A percentile compares a stretch with the other conserved stretches of the same genome.
Conservation (phyloP, 352 stramenopile genomes). For the Thraustotheca clavata region DNA sequence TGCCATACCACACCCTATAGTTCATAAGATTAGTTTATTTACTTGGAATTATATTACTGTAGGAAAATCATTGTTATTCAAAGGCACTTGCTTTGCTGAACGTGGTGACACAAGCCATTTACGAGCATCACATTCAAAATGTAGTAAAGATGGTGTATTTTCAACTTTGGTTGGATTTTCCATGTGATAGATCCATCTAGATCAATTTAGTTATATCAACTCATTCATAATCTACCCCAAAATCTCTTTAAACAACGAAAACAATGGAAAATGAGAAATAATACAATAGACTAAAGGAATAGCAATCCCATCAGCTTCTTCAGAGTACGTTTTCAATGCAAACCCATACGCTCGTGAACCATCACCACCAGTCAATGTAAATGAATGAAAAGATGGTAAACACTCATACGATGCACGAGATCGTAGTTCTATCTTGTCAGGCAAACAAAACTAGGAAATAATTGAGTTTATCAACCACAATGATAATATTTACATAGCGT, state of each 20-base stretch:
- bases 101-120: slow-evolving; percentile 55
- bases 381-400: slow-evolving; percentile 69
- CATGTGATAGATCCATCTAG: slow-evolving; percentile 47
- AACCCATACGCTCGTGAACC: slow-evolving; percentile 62
- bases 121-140: slow-evolving; percentile 32
- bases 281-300: slow-evolving; percentile 54
- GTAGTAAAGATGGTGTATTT: background rate
- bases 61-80: background rate
- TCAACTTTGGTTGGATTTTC: background rate
- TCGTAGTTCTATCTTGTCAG: slow-evolving; percentile 36
- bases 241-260: slow-evolving; percentile 72
- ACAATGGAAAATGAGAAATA: slow-evolving; percentile 74
- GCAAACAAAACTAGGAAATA: slow-evolving; percentile 55
- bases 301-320: background rate
- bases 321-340: slow-evolving; percentile 29
- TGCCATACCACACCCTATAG: background rate
- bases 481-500: slow-evolving; percentile 38
- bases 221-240: no score
- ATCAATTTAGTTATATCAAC: no score
- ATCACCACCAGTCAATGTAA: slow-evolving; percentile 66
- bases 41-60: background rate
- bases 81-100: background rate
- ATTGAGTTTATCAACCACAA: background rate
- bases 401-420: slow-evolving; percentile 43
- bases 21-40: background rate